phyloP scores from a whole-genome alignment of 2,329 filamentous ascomycete species.

The Monilinia aucupariae region DNA sequence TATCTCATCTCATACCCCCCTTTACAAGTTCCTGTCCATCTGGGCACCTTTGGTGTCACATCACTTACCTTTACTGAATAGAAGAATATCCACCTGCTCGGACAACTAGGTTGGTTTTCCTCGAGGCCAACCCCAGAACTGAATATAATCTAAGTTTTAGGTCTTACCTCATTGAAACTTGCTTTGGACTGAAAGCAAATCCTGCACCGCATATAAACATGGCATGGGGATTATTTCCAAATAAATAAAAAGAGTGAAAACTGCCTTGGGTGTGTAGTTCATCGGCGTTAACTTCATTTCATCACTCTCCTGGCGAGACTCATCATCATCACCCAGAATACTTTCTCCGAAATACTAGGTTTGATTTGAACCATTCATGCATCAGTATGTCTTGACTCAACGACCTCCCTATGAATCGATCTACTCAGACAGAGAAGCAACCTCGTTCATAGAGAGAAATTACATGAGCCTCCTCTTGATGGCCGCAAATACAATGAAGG shows the following conservation, averaged over 20 bases:
- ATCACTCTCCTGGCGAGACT: neutral
- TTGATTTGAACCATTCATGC: neutral
- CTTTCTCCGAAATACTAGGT: neutral
- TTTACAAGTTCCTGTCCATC: neutral
- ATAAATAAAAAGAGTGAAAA: neutral
- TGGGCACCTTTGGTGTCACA: neutral
- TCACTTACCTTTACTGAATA: neutral
- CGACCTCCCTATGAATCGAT: neutral
- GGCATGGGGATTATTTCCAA: neutral
- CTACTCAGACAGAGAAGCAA: neutral
- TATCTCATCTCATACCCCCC: neutral
- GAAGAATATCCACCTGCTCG: neutral
- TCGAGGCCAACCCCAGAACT: neutral
- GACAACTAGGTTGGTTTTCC: neutral
- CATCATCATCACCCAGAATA: neutral
- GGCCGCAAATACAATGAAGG: neutral
- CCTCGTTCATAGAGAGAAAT: neutral
- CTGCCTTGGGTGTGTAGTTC: neutral
- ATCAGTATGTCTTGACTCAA: neutral
- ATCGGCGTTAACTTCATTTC: neutral
- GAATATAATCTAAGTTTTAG: neutral
- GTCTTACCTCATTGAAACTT: neutral
- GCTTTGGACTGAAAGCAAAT: neutral
- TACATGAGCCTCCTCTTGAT: neutral
- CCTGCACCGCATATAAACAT: neutral